Evolutionary conservation across 495 filamentous ascomycete genomes (phyloP).

Genomic region (Xylaria intraflava): DNA sequence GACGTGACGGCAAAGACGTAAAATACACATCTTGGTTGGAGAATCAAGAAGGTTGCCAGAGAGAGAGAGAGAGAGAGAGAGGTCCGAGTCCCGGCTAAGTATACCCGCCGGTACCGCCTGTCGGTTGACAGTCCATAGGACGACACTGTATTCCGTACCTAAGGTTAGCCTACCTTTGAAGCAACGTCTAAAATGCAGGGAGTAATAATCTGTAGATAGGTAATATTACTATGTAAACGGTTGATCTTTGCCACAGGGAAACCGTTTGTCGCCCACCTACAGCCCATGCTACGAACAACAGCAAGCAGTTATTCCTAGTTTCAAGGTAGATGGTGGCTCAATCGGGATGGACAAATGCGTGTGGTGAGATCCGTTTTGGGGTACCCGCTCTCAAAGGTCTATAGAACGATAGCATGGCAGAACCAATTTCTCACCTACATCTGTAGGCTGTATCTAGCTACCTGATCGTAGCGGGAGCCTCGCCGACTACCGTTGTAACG

Average conservation of each 20-base stretch:
- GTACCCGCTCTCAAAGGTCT: too few relatives aligned
- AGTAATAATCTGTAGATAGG: too few relatives aligned
- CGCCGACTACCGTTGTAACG: too few relatives aligned
- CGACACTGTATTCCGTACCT: too few relatives aligned
- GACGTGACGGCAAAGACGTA: slow-evolving; percentile 1
- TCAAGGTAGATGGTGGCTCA: not conserved
- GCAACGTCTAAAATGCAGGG: not conserved
- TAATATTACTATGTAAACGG: too few relatives aligned
- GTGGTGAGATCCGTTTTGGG: not conserved
- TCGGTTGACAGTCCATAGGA: slow-evolving; percentile 1
- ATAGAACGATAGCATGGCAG: too few relatives aligned
- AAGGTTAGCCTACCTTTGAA: not conserved
- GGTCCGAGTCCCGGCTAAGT: not conserved
- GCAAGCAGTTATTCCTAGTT: not conserved
- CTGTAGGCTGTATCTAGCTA: too few relatives aligned
- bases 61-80: not conserved
- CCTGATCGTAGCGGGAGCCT: too few relatives aligned
- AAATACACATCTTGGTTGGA: too few relatives aligned
- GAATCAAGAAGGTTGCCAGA: slow-evolving; percentile 10
- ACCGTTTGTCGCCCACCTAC: not conserved
- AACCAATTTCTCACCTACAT: too few relatives aligned
- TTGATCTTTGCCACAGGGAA: not conserved
- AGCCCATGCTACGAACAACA: not conserved
- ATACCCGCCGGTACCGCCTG: not conserved
- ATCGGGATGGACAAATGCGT: not conserved